phyloP scores from a whole-genome alignment of 441 rosid species.

The Gossypium gossypioides region DNA sequence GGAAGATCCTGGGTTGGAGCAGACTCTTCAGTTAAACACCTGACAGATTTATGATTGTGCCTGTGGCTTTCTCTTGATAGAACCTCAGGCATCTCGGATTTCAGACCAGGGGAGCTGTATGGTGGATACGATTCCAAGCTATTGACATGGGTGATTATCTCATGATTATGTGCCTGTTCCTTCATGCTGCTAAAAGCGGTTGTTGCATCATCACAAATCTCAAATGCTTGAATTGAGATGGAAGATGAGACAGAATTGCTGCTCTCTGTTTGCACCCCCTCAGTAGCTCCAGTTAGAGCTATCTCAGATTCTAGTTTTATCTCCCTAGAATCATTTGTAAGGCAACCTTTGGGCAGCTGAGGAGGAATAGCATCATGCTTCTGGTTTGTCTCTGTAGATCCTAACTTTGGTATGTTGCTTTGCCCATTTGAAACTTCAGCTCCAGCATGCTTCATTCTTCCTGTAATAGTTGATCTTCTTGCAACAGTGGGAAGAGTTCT shows the following conservation, averaged over 20 bases:
- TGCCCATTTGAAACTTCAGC: constrained; percentile 34
- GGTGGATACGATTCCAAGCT: constrained; percentile 25
- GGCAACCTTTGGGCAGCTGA: constrained; percentile 22
- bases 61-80: constrained; percentile 23
- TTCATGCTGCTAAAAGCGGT: constrained; percentile 44
- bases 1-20: constrained; percentile 25
- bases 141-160: constrained; percentile 23
- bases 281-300: constrained; percentile 34
- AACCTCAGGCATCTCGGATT: constrained; percentile 22
- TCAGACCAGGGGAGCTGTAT: constrained; percentile 24
- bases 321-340: constrained; percentile 24
- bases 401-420: constrained; percentile 25
- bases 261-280: constrained; percentile 56
- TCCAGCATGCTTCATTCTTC: constrained; percentile 38
- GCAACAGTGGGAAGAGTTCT: constrained; percentile 51
- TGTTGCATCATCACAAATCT: constrained; percentile 67
- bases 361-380: constrained; percentile 27
- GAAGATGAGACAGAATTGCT: constrained; percentile 66
- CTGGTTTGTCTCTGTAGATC: constrained; percentile 26
- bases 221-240: constrained; percentile 61
- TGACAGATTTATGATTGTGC: constrained; percentile 22
- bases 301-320: constrained; percentile 27
- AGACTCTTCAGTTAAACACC: constrained; percentile 27
- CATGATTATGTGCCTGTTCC: constrained; percentile 34
- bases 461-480: constrained; percentile 45